These are phyloP conservation scores for Chamaenerion angustifolium DNA, from an alignment of 345 rosid genomes.

Conservation along the genomic window DNA sequence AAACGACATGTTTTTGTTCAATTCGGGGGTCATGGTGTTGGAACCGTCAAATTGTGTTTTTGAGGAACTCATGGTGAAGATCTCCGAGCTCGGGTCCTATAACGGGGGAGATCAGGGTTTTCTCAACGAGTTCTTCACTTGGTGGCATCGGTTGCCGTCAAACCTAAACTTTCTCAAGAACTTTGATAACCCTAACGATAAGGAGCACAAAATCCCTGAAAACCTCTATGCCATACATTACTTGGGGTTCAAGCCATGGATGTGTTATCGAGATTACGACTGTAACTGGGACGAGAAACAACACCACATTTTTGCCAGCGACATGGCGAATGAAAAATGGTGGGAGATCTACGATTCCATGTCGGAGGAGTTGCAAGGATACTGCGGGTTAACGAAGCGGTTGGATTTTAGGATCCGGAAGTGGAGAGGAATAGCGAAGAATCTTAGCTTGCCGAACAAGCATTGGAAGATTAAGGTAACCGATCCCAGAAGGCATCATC, in stretches of 20 bases:
- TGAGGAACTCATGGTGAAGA: slow-evolving; percentile 34
- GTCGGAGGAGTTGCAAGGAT: slow-evolving; percentile 35
- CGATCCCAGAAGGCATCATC: slow-evolving; percentile 28
- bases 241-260: slow-evolving; percentile 85
- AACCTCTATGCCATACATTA: slow-evolving; percentile 40
- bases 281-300: slow-evolving; percentile 63
- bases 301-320: slow-evolving; percentile 43
- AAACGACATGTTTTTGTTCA: slow-evolving; percentile 34
- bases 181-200: slow-evolving; percentile 5
- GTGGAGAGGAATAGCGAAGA: slow-evolving; percentile 42
- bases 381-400: slow-evolving; percentile 33
- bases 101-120: slow-evolving; percentile 93
- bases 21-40: slow-evolving; percentile 73
- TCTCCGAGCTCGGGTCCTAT: slow-evolving; percentile 28
- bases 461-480: slow-evolving; percentile 52
- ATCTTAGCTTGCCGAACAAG: slow-evolving; percentile 22
- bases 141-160: slow-evolving; percentile 76
- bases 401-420: slow-evolving; percentile 36
- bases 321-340: slow-evolving; percentile 45
- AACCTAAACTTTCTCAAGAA: slow-evolving; percentile 39
- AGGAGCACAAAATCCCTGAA: slow-evolving; percentile 5
- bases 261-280: slow-evolving; percentile 77
- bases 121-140: slow-evolving; percentile 56
- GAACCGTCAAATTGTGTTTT: slow-evolving; percentile 78
- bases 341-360: slow-evolving; percentile 59